These are phyloP conservation scores for Populus davidiana DNA, from an alignment of 345 rosid species.

Conservation along the genomic window DNA sequence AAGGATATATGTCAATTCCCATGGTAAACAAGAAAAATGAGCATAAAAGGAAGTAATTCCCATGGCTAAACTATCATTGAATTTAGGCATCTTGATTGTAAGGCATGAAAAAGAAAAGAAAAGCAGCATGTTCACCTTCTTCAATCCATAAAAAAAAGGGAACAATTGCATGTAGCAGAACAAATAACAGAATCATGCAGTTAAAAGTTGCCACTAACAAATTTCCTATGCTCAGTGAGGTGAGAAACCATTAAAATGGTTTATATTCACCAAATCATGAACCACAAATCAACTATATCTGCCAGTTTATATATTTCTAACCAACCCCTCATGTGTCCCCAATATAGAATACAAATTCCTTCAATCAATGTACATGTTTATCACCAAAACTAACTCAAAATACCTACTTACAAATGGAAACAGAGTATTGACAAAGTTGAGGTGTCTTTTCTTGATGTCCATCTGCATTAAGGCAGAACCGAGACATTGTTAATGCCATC, in stretches of 20 bases:
- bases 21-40: too few species aligned
- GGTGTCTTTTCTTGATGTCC: neutral
- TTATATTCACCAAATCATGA: neutral
- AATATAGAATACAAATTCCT: neutral
- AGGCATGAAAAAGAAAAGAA: too few species aligned
- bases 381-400: neutral
- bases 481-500: neutral
- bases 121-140: too few species aligned
- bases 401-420: neutral
- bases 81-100: too few species aligned
- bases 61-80: too few species aligned
- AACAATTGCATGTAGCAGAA: too few species aligned
- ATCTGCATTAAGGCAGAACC: neutral
- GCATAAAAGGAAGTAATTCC: too few species aligned
- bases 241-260: neutral
- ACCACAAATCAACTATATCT: neutral
- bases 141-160: too few species aligned
- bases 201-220: neutral
- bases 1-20: too few species aligned
- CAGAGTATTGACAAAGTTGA: neutral
- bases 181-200: too few species aligned
- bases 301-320: neutral
- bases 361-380: neutral
- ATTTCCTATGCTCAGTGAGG: neutral
- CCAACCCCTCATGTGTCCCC: neutral